Evolutionary conservation across 2,329 filamentous ascomycete genomes (phyloP).

Genomic region (Fusarium euwallaceae): DNA sequence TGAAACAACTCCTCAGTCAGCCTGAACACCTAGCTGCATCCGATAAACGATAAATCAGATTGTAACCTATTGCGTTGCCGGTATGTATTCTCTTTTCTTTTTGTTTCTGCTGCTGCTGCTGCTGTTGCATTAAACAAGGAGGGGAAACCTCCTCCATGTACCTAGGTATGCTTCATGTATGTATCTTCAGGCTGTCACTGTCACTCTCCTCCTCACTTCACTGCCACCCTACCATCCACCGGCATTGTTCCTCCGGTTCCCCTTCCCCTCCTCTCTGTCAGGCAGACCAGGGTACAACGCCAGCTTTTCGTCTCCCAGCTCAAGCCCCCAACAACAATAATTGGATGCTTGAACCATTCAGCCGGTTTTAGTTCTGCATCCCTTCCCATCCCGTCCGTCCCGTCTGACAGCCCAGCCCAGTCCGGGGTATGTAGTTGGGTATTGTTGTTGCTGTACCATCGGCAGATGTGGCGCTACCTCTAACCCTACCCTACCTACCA

Average conservation of each 20-base stretch:
- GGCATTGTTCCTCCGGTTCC: background rate
- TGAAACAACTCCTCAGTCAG: background rate
- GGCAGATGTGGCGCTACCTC: background rate
- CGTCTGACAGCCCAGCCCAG: background rate
- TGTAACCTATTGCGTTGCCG: background rate
- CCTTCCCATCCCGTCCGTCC: background rate
- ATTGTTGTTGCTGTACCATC: background rate
- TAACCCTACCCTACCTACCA: too few species aligned
- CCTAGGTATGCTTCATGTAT: too few species aligned
- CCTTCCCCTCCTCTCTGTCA: background rate
- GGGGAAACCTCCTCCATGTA: background rate
- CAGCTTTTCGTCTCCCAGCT: background rate
- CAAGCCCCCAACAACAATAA: background rate
- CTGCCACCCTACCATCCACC: background rate
- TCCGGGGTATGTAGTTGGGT: background rate
- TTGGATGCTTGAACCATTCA: conserved; percentile 2
- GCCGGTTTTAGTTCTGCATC: conserved; percentile 2
- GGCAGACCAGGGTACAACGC: background rate
- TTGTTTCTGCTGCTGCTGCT: background rate
- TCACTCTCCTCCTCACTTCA: background rate
- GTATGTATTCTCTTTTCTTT: background rate
- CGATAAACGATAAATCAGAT: background rate
- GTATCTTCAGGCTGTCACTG: background rate
- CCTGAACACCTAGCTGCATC: background rate
- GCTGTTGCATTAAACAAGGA: background rate